These are phyloP conservation scores for Juglanconis sp. DNA, from an alignment of 2,329 filamentous ascomycete genomes.

Conservation along the genomic window DNA sequence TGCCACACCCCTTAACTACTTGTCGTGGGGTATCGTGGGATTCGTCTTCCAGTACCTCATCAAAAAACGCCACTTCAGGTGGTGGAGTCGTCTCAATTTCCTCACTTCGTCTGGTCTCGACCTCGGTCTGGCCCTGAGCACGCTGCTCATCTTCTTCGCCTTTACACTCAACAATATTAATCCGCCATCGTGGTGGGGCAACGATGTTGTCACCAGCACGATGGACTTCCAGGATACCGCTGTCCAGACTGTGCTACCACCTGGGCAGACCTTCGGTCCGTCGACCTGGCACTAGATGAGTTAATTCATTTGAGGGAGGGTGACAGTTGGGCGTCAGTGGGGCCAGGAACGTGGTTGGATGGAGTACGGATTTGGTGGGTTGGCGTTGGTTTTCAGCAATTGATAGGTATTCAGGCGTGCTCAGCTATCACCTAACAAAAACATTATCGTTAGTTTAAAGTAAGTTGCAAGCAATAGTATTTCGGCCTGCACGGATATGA, in stretches of 20 bases:
- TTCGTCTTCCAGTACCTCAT: constrained; percentile 68
- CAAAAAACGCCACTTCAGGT: constrained; percentile 59
- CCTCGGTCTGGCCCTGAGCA: constrained; percentile 63
- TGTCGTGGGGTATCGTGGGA: constrained; percentile 70
- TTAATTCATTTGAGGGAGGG: too few species aligned
- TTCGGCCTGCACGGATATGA: too few species aligned
- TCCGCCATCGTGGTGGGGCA: constrained; percentile 70
- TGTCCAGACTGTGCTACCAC: constrained; percentile 48
- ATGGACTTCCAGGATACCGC: constrained; percentile 61
- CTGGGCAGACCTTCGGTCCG: constrained; percentile 62
- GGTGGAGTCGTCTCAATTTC: constrained; percentile 75
- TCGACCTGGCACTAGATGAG: constrained; percentile 37
- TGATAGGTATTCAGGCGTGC: too few species aligned
- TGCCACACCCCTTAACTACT: constrained; percentile 71
- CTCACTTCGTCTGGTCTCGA: constrained; percentile 68
- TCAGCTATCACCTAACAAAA: too few species aligned
- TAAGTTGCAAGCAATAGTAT: too few species aligned
- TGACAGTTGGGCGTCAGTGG: too few species aligned
- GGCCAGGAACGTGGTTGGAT: too few species aligned
- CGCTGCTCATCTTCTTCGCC: constrained; percentile 67
- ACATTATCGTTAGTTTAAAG: too few species aligned
- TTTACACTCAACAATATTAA: constrained; percentile 61
- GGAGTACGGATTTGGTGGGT: too few species aligned
- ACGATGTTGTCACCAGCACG: constrained; percentile 54
- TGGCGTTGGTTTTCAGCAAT: too few species aligned